phyloP scores from a whole-genome alignment of 306 rosid species.

The Oemleria cerasiformis region DNA sequence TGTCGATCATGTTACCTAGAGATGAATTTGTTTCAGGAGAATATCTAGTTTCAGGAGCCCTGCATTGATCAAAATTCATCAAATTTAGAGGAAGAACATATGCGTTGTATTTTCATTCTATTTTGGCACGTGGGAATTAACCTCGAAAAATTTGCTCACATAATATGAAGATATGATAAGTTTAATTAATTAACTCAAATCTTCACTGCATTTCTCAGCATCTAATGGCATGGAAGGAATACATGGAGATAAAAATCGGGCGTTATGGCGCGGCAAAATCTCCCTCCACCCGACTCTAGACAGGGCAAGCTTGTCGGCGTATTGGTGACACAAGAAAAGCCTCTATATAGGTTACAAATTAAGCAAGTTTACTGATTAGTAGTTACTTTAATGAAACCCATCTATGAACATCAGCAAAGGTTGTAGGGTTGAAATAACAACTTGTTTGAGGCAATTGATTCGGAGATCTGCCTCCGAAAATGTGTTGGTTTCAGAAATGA shows the following conservation, averaged over 20 bases:
- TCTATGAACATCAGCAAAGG: not conserved
- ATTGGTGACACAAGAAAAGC: conserved; percentile 58
- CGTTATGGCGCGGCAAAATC: conserved; percentile 48
- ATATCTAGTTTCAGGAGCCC: too few relatives aligned
- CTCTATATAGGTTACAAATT: conserved; percentile 45
- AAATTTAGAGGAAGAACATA: too few relatives aligned
- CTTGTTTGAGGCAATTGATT: conserved; percentile 71
- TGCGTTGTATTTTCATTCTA: too few relatives aligned
- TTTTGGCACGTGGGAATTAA: too few relatives aligned
- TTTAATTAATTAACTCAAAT: not conserved
- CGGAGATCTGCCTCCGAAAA: conserved; percentile 63
- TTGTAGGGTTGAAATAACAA: conserved; percentile 13
- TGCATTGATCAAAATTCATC: too few relatives aligned
- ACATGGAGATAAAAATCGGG: conserved; percentile 54
- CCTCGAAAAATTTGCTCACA: too few relatives aligned
- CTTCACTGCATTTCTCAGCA: conserved; percentile 33
- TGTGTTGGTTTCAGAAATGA: conserved; percentile 52
- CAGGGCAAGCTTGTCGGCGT: conserved; percentile 57
- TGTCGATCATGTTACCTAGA: too few relatives aligned
- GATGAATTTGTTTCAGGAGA: too few relatives aligned
- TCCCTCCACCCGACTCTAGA: conserved; percentile 51
- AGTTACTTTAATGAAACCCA: not conserved
- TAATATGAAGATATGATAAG: too few relatives aligned
- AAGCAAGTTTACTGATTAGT: not conserved
- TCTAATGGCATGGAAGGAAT: conserved; percentile 28